Conservation (phyloP, 345 rosid species). For the Aquilaria malaccensis region DNA sequence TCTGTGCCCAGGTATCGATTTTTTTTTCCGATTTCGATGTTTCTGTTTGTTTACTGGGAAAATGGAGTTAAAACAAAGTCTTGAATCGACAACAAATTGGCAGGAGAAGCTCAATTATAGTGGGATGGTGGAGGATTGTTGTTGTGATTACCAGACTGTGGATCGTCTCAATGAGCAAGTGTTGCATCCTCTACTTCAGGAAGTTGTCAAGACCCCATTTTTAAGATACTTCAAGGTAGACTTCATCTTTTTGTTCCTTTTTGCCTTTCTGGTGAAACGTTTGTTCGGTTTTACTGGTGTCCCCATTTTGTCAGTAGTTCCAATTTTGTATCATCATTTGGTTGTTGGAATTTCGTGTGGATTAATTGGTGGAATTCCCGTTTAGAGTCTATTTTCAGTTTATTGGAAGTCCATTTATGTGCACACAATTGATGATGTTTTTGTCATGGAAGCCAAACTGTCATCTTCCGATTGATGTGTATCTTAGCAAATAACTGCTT, state of each 20-base stretch:
- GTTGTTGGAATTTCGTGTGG: too few relatives aligned
- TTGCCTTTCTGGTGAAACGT: too few relatives aligned
- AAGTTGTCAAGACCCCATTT: conserved; percentile 76
- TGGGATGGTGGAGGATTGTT: conserved; percentile 86
- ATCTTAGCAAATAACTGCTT: too few relatives aligned
- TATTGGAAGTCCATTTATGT: too few relatives aligned
- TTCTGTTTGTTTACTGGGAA: conserved; percentile 1
- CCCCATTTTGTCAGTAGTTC: too few relatives aligned
- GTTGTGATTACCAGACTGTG: conserved; percentile 90
- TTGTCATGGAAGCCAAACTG: too few relatives aligned
- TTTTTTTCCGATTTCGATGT: conserved; percentile 3
- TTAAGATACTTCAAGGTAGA: conserved; percentile 87
- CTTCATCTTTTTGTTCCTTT: background rate
- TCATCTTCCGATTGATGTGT: too few relatives aligned
- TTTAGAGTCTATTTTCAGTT: too few relatives aligned
- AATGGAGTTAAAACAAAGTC: conserved; percentile 1
- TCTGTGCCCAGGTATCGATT: conserved; percentile 48
- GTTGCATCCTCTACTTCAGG: conserved; percentile 71
- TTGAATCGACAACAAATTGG: background rate
- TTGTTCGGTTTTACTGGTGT: too few relatives aligned
- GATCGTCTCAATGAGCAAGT: conserved; percentile 54
- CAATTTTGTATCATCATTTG: too few relatives aligned
- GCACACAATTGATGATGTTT: too few relatives aligned
- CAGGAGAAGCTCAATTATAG: conserved; percentile 43
- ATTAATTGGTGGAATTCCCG: too few relatives aligned